Base-by-base conservation (phyloP, 352 stramenopile species). In the Pythium rhizo-oryzae region DNA sequence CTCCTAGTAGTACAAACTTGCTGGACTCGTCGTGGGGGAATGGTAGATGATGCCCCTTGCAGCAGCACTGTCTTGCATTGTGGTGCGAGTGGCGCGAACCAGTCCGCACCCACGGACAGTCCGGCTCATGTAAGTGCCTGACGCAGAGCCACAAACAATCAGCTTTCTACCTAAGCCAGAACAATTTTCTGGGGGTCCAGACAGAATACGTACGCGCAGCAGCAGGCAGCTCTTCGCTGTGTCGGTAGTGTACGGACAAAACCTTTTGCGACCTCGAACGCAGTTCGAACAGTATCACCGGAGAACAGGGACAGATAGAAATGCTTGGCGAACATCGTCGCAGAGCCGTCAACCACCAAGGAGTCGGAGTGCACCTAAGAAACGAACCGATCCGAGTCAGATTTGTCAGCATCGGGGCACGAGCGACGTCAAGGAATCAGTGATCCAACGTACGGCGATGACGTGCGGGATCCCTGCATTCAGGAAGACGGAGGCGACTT, bases 381-480 rank as follows among this genome's bases (percentile, higher is more conserved):
- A 21, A 28, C 35, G 30, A 39, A 21, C 46, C 54, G 13, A 63
- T 13, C 19, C 35, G 41, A 39, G 30, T 1, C 25, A 16, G 15
- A 53, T 28, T 54, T 21, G 7, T 5, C 13, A 16, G 52, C 18
- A 5, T 15, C 28, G 28, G 28, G 28, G 2, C 28, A 33, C 28
- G 28, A 33, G 28, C 28, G 28, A 33, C 6, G 6, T 33, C 28
- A 33, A 6, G 6, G 28, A 33, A 33, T 33, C 28, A 33, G 28
- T 6, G 28, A 33, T n/a, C 9, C n/a, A 41, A 68, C 77, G 24
- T 72, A 96, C 87, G 8, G 90, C 91, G n/a, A 98, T 87, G 9
- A 98, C 91, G 65, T 98, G 90, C 2, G 87, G 89, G 39, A 98
- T 94, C 8, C 91, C 92, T 2, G 91, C 92, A 37, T 92, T 86